A percentile compares a stretch with the other conserved stretches of the same genome.
Conservation (phyloP, 2,329 filamentous ascomycete species). For the Talaromyces sp. region DNA sequence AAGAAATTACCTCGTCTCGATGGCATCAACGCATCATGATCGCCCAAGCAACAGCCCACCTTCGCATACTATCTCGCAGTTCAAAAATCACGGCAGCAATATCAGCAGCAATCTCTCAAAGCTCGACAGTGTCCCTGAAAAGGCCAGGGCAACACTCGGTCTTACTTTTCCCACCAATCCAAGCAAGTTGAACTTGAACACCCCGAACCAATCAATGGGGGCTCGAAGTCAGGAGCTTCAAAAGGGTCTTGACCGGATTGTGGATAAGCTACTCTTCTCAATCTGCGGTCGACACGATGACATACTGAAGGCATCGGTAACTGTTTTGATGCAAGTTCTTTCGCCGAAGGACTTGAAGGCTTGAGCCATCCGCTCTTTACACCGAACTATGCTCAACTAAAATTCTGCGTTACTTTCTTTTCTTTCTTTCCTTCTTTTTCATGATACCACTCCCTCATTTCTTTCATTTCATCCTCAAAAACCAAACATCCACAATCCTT, state of each 20-base stretch:
- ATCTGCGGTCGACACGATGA: slow-evolving; percentile 36
- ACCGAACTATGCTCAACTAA: background rate
- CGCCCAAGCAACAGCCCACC: slow-evolving; percentile 23
- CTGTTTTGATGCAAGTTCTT: slow-evolving; percentile 38
- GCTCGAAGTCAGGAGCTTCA: slow-evolving; percentile 32
- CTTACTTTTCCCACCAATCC: slow-evolving; percentile 27
- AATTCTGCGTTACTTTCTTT: background rate
- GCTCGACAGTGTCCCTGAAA: slow-evolving; percentile 33
- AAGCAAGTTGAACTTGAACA: slow-evolving; percentile 5
- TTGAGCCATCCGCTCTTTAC: slow-evolving; percentile 3
- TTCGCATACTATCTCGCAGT: slow-evolving; percentile 5
- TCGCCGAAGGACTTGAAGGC: slow-evolving; percentile 29
- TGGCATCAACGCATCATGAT: slow-evolving; percentile 28
- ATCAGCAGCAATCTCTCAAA: slow-evolving; percentile 22
- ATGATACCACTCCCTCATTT: slow-evolving; percentile 5
- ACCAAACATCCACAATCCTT: background rate
- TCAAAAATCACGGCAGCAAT: background rate
- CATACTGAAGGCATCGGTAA: slow-evolving; percentile 36
- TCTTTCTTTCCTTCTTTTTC: background rate
- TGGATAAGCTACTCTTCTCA: slow-evolving; percentile 37
- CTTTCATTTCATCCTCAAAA: background rate
- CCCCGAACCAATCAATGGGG: slow-evolving; percentile 28
- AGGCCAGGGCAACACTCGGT: slow-evolving; percentile 33
- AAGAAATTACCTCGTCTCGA: slow-evolving; percentile 36
- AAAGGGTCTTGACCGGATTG: slow-evolving; percentile 32